Base-by-base conservation (phyloP, 2,329 filamentous ascomycete genomes). In the Hypoxylon sp. region DNA sequence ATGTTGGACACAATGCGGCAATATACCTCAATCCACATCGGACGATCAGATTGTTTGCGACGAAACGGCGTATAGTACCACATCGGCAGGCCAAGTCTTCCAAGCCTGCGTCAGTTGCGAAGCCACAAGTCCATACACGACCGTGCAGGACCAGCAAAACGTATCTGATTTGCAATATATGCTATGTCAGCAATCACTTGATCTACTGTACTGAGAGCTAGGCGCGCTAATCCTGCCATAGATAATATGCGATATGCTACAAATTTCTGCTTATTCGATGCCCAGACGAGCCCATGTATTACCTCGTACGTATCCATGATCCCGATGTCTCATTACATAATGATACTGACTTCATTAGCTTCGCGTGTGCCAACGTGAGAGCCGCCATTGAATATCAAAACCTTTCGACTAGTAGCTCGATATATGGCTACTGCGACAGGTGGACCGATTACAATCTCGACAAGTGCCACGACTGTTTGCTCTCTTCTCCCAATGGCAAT, bases 241-340 rank as follows among this genome's bases (percentile, higher is more conserved):
- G 87, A 89, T 70, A 90, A 90, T 70, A 70, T 90, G 58, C 83
- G 88, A 74, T 90, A 84, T 73, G 82, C 86, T 5, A 70, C 85
- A 1, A 85, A 85, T 1, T 84, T 84, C 72, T 91, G 89, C 73
- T 72, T 90, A 0, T 90, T 83, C 1, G 70, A 82, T 10, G 74
- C 80, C 10, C 76, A 76, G 1, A 78, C 80, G 60, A 84, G 78
- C 10, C 86, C 85, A 8, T 87, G 88, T 70, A 78, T 84, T 11
- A 90, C 86, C 46, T 81, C 79, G 87, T 89, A 78, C 72, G 77
- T 75, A 17, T 11, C 11, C 19, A 8, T 26, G 26, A 24, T 59
- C 19, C 5, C 24, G 29, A 22, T 60, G 13, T 11, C 44, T 13
- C 17, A 5, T 31, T 26, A 33, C 19, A 8, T 24, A 51, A 37